Base-by-base conservation (phyloP, 176 grass and related monocot species). In the Tillandsia fasciculata region DNA sequence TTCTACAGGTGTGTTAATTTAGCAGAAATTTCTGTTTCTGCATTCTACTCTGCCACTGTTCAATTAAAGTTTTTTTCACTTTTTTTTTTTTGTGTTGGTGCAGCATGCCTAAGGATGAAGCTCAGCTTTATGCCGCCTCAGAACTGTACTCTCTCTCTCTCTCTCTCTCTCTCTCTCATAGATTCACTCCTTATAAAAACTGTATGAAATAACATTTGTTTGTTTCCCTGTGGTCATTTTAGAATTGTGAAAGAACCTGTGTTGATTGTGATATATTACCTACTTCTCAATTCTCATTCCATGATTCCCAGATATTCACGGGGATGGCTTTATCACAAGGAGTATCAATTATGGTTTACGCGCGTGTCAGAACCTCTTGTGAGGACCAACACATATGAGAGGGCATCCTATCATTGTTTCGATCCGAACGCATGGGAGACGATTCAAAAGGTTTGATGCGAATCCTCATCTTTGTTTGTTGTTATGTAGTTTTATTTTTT, bases 81-180 rank as follows among this genome's bases (percentile, higher is more conserved):
- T n/a, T 58, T 61, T n/a, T 58, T 61, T 8, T 20, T 13, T n/a
- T 47, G 17, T 51, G 9, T 51, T 6, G 33, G 4, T 77, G 65
- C 75, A 77, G 75, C 24, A 77, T 77, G 75, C 75, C 75, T 42
- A 77, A 77, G 52, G 75, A 77, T 69, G 75, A 77, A 61, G 66
- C 52, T n/a, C 75, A 77, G 47, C 65, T 77, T 63, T 77, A 58
- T 69, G 75, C 75, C 15, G 75, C 75, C 8, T 69, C 75, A 27
- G 75, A 77, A 69, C 75, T 77, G 75, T 77, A 77, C 9, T 18
- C 52, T 49, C 51, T 26, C 52, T 2, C 7, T 58, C 52, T 49
- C 18, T 59, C n/a, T n/a, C 0, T 58, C n/a, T 51, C 11, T 51
- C 29, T 20, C 28, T 9, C 47, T 26, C 10, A 9, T 74, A 12